Percentiles rank a stretch among this genome's conserved stretches.
Conservation (phyloP, 495 filamentous ascomycete genomes). For the Aspergillus cristatus region DNA sequence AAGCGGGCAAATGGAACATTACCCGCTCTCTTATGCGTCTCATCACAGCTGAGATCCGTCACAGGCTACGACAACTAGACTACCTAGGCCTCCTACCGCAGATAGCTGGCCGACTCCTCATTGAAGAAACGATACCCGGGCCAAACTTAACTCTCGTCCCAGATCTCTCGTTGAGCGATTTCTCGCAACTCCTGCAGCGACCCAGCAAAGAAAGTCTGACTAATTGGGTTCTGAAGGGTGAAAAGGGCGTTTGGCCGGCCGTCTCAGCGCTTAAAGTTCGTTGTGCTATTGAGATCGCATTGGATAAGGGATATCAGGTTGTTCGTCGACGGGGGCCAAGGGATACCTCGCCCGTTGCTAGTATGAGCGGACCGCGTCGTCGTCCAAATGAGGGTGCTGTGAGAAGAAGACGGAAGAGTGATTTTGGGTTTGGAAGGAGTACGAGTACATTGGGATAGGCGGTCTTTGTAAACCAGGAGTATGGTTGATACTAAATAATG, state of each 20-base stretch:
- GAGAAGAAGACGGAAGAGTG: conserved; percentile 16
- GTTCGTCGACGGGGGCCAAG: conserved; percentile 52
- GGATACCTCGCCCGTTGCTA: conserved; percentile 12
- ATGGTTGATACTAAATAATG: no score
- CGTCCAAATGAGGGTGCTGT: conserved; percentile 24
- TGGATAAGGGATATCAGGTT: conserved; percentile 75
- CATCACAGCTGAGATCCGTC: conserved; percentile 65
- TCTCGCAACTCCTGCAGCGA: conserved; percentile 67
- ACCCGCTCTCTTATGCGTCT: conserved; percentile 59
- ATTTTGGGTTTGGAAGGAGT: conserved; percentile 7
- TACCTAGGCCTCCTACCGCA: conserved; percentile 62
- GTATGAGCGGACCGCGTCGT: conserved; percentile 7
- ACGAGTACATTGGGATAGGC: conserved; percentile 2
- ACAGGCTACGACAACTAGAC: conserved; percentile 76
- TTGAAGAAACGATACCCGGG: conserved; percentile 81
- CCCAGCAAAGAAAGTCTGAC: conserved; percentile 67
- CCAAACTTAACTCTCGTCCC: conserved; percentile 76
- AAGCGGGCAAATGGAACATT: conserved; percentile 48
- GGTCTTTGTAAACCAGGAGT: no score
- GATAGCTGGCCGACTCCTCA: conserved; percentile 62
- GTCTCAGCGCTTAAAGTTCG: conserved; percentile 71
- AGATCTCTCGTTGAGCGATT: conserved; percentile 61
- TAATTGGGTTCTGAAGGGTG: conserved; percentile 79
- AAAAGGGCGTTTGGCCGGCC: conserved; percentile 89
- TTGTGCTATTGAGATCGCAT: conserved; percentile 78